Percentiles rank a stretch among this genome's conserved stretches.
phyloP scores from a whole-genome alignment of 108 stramenopile genomes.

The Cyclotella sp. region DNA sequence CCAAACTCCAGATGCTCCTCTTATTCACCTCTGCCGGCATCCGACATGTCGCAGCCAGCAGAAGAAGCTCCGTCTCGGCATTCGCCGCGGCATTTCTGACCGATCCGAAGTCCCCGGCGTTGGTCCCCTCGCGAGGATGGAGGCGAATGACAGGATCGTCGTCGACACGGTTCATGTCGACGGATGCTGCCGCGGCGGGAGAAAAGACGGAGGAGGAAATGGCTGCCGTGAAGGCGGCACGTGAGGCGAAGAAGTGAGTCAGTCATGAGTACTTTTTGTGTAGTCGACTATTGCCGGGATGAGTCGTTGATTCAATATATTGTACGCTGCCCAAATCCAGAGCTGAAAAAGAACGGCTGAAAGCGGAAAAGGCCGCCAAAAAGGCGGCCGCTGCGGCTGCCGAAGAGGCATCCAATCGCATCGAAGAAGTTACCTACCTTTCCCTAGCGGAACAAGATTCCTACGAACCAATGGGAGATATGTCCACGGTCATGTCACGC shows the following conservation, averaged over 20 bases:
- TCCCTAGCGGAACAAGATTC: constrained; percentile 68
- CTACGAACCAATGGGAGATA: constrained; percentile 77
- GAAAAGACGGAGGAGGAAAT: constrained; percentile 86
- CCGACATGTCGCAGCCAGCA: constrained; percentile 7
- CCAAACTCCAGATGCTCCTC: constrained; percentile 24
- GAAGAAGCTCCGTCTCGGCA: not conserved
- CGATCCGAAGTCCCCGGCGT: not conserved
- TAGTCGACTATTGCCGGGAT: not conserved
- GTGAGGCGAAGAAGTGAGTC: constrained; percentile 82
- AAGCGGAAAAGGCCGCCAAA: constrained; percentile 85
- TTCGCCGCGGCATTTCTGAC: not conserved
- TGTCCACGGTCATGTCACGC: constrained; percentile 76
- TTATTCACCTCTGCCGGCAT: constrained; percentile 18
- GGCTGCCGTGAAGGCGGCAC: constrained; percentile 72
- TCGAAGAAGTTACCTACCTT: constrained; percentile 78
- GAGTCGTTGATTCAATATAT: not conserved
- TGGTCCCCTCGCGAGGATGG: not conserved
- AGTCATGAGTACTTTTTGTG: constrained; percentile 27
- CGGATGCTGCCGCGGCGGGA: constrained; percentile 30
- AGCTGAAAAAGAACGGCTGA: constrained; percentile 85
- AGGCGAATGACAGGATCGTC: not conserved
- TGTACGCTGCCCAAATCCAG: constrained; percentile 10
- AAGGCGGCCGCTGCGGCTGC: constrained; percentile 73
- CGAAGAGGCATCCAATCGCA: constrained; percentile 66
- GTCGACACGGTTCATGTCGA: constrained; percentile 41